A percentile compares a stretch with the other conserved stretches of the same genome.
phyloP scores from a whole-genome alignment of 805 yeast genomes.

The Zygotorulaspora danielsina region DNA sequence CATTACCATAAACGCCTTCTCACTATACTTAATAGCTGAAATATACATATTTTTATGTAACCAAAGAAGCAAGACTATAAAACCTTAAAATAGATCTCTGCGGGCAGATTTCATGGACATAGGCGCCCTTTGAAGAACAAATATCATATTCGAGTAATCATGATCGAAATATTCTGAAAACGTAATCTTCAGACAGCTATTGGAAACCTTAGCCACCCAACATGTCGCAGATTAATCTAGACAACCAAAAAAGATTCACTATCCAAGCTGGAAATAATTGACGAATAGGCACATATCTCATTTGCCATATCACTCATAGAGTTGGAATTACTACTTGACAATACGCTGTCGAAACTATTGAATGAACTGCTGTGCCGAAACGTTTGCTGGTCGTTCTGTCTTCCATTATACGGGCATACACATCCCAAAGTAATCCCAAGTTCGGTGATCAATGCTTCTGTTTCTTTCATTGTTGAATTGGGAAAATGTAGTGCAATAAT shows the following conservation, averaged over 20 bases:
- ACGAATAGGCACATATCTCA: conserved; percentile 3
- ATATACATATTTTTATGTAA: no score
- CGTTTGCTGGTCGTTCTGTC: not conserved
- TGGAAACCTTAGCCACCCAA: no score
- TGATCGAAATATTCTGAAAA: no score
- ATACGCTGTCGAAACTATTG: conserved; percentile 5
- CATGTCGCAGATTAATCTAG: no score
- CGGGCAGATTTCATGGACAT: no score
- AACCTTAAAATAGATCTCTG: no score
- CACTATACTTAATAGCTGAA: no score
- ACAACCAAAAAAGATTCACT: conserved; percentile 1
- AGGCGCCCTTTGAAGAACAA: no score
- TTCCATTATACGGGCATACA: conserved; percentile 38
- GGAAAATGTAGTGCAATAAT: conserved; percentile 61
- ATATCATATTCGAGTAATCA: no score
- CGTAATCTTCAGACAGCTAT: no score
- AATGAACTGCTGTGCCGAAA: not conserved
- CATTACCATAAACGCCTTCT: no score
- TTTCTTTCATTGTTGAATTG: conserved; percentile 56
- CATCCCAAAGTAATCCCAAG: conserved; percentile 56
- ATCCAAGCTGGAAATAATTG: conserved; percentile 7
- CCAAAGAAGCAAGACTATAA: no score
- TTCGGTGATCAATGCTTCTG: conserved; percentile 55
- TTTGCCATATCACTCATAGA: conserved; percentile 4
- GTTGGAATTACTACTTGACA: conserved; percentile 7